A percentile compares a stretch with the other conserved stretches of the same genome.
Evolutionary conservation across 2,329 filamentous ascomycete species (phyloP).

Genomic region (Plectosphaerella sp.): DNA sequence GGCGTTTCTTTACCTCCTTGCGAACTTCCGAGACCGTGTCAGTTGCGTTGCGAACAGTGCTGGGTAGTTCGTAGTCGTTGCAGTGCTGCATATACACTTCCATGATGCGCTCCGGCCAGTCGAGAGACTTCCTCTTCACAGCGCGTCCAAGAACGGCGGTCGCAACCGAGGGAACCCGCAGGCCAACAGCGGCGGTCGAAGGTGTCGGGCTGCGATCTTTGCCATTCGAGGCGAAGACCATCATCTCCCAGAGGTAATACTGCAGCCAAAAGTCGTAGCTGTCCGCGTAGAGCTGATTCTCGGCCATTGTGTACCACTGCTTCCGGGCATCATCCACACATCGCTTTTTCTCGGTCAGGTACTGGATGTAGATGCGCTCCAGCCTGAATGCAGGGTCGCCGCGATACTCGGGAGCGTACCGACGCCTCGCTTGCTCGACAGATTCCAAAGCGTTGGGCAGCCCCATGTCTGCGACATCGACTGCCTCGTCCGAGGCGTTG

Average conservation of each 20-base stretch:
- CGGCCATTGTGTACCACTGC: slow-evolving; percentile 68
- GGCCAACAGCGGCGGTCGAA: slow-evolving; percentile 36
- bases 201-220: slow-evolving; percentile 50
- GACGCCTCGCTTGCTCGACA: slow-evolving; percentile 70
- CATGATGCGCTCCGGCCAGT: slow-evolving; percentile 73
- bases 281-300: slow-evolving; percentile 61
- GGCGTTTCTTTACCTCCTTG: slow-evolving; percentile 58
- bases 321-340: slow-evolving; percentile 72
- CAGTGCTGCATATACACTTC: slow-evolving; percentile 75
- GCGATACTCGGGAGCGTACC: slow-evolving; percentile 70
- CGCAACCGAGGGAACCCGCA: slow-evolving; percentile 65
- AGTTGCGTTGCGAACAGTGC: slow-evolving; percentile 68
- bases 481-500: slow-evolving; percentile 72
- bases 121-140: slow-evolving; percentile 55
- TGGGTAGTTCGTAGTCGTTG: slow-evolving; percentile 81
- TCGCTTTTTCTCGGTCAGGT: slow-evolving; percentile 78
- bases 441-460: slow-evolving; percentile 83
- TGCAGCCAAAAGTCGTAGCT: slow-evolving; percentile 92
- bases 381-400: slow-evolving; percentile 88
- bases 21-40: slow-evolving; percentile 68
- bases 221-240: slow-evolving; percentile 48
- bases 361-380: slow-evolving; percentile 89
- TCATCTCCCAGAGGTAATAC: slow-evolving; percentile 90
- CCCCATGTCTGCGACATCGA: slow-evolving; percentile 86
- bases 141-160: slow-evolving; percentile 75